Conservation (phyloP, 2,329 filamentous ascomycete species). For the Colletotrichum gigasporum region DNA sequence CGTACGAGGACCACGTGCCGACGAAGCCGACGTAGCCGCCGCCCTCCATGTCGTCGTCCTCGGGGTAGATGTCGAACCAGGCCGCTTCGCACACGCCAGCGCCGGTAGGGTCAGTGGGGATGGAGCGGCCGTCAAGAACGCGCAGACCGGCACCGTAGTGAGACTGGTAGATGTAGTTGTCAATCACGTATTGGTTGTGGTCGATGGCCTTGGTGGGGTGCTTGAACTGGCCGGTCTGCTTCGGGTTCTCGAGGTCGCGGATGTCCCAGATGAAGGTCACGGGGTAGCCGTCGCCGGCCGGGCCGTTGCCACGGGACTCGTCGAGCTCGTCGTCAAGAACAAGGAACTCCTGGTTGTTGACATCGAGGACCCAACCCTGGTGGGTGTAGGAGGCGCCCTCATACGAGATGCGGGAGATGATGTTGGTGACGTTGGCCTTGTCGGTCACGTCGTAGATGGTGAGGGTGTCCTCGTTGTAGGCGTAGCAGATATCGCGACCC, state of each 20-base stretch:
- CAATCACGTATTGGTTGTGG: conserved; percentile 58
- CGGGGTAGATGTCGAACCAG: conserved; percentile 61
- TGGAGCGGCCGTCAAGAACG: conserved; percentile 47
- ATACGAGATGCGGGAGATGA: conserved; percentile 63
- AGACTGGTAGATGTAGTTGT: conserved; percentile 57
- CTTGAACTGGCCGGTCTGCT: conserved; percentile 54
- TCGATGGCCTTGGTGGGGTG: conserved; percentile 51
- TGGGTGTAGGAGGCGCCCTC: conserved; percentile 67
- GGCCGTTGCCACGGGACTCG: conserved; percentile 51
- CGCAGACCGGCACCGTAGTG: conserved; percentile 61
- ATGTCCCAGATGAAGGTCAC: conserved; percentile 64
- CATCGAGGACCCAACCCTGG: conserved; percentile 64
- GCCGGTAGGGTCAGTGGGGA: conserved; percentile 54
- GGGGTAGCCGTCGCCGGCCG: conserved; percentile 52
- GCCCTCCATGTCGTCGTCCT: conserved; percentile 52
- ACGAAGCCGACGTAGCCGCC: conserved; percentile 51
- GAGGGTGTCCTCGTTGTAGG: conserved; percentile 62
- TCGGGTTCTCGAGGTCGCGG: conserved; percentile 50
- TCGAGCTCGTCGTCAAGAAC: conserved; percentile 64
- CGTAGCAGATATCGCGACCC: conserved; percentile 64
- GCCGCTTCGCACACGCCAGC: conserved; percentile 54
- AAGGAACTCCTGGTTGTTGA: conserved; percentile 53
- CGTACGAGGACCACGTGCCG: conserved; percentile 59
- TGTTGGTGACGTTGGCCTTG: conserved; percentile 53
- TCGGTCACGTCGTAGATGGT: conserved; percentile 65